A percentile compares a stretch with the other conserved stretches of the same genome.
Conservation (phyloP, 768 basidiomycete genomes). For the Gymnopilus junonius region DNA sequence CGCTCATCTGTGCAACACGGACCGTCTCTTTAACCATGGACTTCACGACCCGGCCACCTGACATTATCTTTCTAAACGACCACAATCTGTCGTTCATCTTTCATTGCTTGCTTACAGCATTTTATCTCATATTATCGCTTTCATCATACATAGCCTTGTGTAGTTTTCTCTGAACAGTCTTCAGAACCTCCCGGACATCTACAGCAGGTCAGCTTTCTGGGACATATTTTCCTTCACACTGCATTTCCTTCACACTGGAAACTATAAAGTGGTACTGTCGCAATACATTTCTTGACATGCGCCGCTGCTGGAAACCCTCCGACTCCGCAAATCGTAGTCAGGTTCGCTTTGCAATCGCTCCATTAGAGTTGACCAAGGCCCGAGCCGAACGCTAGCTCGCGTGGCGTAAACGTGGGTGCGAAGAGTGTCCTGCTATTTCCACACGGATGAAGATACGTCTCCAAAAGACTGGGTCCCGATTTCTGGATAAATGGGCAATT, state of each 20-base stretch:
- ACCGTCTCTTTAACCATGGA: constrained; percentile 7
- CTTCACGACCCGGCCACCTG: constrained; percentile 8
- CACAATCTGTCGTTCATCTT: constrained; percentile 19
- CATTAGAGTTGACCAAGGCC: neutral
- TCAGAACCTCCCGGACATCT: neutral
- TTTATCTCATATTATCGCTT: constrained; percentile 12
- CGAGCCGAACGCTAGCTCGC: neutral
- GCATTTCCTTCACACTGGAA: constrained; percentile 4
- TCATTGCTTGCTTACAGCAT: constrained; percentile 19
- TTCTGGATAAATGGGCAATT: neutral
- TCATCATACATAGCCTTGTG: constrained; percentile 21
- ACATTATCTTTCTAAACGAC: constrained; percentile 14
- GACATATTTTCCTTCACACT: neutral
- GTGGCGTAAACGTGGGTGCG: constrained; percentile 1
- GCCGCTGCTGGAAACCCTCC: neutral
- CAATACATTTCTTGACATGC: constrained; percentile 11
- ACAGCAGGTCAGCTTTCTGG: neutral
- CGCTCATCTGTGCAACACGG: constrained; percentile 16
- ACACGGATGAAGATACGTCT: neutral
- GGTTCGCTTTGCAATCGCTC: neutral
- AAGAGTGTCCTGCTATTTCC: neutral
- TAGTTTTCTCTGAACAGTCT: too few species aligned
- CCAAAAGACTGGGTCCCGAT: neutral
- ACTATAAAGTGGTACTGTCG: neutral
- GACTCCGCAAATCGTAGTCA: neutral